phyloP scores from a whole-genome alignment of 108 stramenopile species.

The Aurantiochytrium sp. region DNA sequence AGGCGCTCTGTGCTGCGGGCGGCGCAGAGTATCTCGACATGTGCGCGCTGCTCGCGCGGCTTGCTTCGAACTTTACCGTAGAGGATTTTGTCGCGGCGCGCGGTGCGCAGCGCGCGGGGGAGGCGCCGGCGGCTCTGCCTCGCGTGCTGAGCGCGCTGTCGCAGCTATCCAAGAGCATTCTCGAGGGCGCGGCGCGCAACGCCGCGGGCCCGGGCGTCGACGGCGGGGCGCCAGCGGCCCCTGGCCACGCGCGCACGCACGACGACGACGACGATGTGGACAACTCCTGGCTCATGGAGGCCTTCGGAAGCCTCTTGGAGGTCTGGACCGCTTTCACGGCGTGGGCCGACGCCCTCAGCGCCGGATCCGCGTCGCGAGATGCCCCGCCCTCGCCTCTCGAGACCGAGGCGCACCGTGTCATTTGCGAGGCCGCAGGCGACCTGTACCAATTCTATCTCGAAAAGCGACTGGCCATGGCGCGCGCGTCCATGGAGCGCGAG shows the following conservation, averaged over 20 bases:
- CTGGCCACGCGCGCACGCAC: background rate
- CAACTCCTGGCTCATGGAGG: conserved; percentile 30
- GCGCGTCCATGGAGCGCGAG: background rate
- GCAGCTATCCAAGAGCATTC: background rate
- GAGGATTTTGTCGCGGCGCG: background rate
- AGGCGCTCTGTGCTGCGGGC: conserved; percentile 9
- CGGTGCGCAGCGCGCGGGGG: too few relatives aligned
- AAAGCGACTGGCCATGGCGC: background rate
- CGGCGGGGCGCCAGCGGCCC: background rate
- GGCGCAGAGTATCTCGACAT: conserved; percentile 15
- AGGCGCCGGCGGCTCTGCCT: background rate
- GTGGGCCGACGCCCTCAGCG: background rate
- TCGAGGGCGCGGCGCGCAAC: background rate
- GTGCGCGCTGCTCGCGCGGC: background rate
- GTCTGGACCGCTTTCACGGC: background rate
- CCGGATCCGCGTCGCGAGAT: background rate
- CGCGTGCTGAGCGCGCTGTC: background rate
- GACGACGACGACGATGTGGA: background rate
- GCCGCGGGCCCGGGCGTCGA: background rate
- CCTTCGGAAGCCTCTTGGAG: background rate
- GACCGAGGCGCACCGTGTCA: background rate
- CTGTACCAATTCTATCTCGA: background rate
- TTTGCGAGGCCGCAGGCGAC: background rate
- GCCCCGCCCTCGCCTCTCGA: background rate
- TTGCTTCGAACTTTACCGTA: background rate